A percentile compares a stretch with the other conserved stretches of the same genome.
Conservation (phyloP, 441 rosid genomes). For the Erodium trifolium region DNA sequence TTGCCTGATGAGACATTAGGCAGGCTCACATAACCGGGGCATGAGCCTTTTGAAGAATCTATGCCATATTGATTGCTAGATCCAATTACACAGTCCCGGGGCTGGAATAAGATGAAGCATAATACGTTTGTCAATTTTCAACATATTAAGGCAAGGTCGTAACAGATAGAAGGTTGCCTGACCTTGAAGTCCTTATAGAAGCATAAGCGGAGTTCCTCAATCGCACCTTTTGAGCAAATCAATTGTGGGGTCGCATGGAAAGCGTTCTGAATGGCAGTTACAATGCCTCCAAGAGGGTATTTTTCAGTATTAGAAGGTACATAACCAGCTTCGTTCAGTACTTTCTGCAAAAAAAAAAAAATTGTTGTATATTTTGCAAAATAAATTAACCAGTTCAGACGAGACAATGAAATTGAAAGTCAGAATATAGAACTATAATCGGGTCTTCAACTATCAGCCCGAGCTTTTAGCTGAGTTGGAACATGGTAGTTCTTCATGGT, state of each 20-base stretch:
- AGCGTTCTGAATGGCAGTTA: conserved; percentile 80
- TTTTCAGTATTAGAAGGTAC: conserved; percentile 77
- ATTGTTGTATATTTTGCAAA: background rate
- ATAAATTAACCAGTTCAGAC: no score
- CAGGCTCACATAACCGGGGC: conserved; percentile 75
- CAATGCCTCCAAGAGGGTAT: conserved; percentile 82
- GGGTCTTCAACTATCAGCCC: no score
- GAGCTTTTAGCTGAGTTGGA: no score
- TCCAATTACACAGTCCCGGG: conserved; percentile 49
- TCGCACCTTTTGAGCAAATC: conserved; percentile 54
- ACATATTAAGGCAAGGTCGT: background rate
- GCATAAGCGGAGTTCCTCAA: conserved; percentile 72
- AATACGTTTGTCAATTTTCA: no score
- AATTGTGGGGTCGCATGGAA: conserved; percentile 62
- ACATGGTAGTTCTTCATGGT: no score
- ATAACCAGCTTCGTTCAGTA: conserved; percentile 77
- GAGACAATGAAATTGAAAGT: no score
- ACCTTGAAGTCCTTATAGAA: conserved; percentile 86
- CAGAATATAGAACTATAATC: no score
- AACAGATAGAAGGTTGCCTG: conserved; percentile 15
- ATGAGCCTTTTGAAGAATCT: conserved; percentile 30
- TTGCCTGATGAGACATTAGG: conserved; percentile 56
- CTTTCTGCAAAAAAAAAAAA: conserved; percentile 41
- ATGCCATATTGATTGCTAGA: conserved; percentile 18
- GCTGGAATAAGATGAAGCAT: conserved; percentile 36